phyloP scores from a whole-genome alignment of 2,329 filamentous ascomycete species.

The Ophiocordyceps camponoti-saundersi region DNA sequence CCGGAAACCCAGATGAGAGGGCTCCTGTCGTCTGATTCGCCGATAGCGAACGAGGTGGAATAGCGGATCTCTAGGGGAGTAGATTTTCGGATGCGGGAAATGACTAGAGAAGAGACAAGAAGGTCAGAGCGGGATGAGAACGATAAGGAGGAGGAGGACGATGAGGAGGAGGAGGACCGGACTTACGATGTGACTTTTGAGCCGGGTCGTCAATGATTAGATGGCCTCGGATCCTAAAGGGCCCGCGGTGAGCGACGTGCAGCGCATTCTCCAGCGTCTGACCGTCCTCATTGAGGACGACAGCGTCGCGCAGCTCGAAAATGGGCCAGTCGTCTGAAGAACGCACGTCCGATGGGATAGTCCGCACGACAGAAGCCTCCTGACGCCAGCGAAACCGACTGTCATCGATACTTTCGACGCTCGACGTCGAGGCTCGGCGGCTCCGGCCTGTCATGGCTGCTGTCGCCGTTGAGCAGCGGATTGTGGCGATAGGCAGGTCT shows the following conservation, averaged over 20 bases:
- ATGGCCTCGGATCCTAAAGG: conserved; percentile 42
- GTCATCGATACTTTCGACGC: conserved; percentile 24
- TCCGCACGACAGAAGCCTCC: conserved; percentile 17
- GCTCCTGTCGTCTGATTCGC: conserved; percentile 27
- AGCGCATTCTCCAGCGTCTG: conserved; percentile 42
- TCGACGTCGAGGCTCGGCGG: conserved; percentile 26
- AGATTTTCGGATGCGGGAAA: conserved; percentile 13
- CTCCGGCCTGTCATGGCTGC: conserved; percentile 19
- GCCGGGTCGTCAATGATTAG: conserved; percentile 32
- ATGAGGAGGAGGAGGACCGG: background rate
- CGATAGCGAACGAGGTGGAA: conserved; percentile 33
- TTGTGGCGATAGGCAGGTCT: background rate
- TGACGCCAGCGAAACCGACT: conserved; percentile 15
- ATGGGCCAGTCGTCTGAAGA: conserved; percentile 39
- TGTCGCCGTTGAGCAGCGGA: conserved; percentile 1
- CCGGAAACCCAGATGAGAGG: conserved; percentile 45
- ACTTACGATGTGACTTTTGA: conserved; percentile 19
- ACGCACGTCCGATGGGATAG: conserved; percentile 8
- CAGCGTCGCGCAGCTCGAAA: conserved; percentile 43
- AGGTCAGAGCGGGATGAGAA: background rate
- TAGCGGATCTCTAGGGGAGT: conserved; percentile 35
- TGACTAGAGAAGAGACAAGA: conserved; percentile 7
- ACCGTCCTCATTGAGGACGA: conserved; percentile 38
- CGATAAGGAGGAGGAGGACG: background rate
- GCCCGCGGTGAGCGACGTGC: conserved; percentile 39